A percentile compares a stretch with the other conserved stretches of the same genome.
These are phyloP conservation scores for Starmerella tilneyi DNA, from an alignment of 805 yeast species.

Conservation along the genomic window DNA sequence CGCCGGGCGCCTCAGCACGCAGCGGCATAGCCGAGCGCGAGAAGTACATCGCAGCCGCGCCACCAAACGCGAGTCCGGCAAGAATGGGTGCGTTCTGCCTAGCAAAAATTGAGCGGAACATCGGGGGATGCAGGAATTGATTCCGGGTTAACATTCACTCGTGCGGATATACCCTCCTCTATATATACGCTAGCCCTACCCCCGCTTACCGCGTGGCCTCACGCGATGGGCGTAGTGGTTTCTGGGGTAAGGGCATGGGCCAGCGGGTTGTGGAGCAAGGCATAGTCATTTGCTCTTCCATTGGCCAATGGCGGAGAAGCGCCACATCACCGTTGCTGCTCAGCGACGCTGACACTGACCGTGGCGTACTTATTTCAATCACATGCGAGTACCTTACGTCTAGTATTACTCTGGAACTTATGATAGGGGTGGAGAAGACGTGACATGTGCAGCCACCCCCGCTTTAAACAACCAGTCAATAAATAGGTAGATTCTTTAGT, in stretches of 20 bases:
- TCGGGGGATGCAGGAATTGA: not conserved
- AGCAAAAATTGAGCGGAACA: constrained; percentile 14
- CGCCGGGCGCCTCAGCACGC: constrained; percentile 24
- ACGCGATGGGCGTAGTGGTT: constrained; percentile 5
- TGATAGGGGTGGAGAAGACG: no score
- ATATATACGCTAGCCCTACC: not conserved
- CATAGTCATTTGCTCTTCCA: not conserved
- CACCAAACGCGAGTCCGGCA: constrained; percentile 38
- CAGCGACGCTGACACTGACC: no score
- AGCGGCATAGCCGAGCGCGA: constrained; percentile 29
- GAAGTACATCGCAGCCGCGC: constrained; percentile 34
- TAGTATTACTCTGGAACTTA: no score
- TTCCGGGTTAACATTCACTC: not conserved
- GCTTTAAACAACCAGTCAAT: no score
- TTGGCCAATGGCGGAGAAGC: not conserved
- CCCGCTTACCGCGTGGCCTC: not conserved
- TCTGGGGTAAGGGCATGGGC: not conserved
- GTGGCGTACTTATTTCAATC: no score
- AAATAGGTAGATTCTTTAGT: no score
- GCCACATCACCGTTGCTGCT: not conserved
- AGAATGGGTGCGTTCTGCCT: constrained; percentile 17
- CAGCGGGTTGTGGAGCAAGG: constrained; percentile 4
- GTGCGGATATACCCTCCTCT: not conserved
- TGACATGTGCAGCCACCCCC: no score
- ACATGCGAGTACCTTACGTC: no score